Conservation (phyloP, 768 basidiomycete genomes). For the Leccinum uliginosum region DNA sequence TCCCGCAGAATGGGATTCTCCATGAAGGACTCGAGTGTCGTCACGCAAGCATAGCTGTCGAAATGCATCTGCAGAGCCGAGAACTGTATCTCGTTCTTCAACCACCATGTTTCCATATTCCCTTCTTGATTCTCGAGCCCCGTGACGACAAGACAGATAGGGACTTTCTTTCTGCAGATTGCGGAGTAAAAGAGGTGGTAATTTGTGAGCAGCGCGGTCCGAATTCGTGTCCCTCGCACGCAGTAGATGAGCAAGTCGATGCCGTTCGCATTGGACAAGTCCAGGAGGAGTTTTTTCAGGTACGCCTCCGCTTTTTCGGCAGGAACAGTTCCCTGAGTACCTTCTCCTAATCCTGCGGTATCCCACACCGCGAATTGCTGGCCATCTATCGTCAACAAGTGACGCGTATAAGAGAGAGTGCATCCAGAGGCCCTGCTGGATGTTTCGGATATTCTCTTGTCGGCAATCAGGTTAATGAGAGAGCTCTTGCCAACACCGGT, state of each 20-base stretch:
- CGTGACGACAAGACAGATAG: conserved; percentile 35
- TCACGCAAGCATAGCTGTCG: conserved; percentile 36
- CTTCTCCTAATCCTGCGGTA: conserved; percentile 25
- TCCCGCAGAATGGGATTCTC: conserved; percentile 7
- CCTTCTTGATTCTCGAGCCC: conserved; percentile 34
- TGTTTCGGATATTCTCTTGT: conserved; percentile 5
- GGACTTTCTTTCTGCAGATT: conserved; percentile 37
- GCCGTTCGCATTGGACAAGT: conserved; percentile 8
- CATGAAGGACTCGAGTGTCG: conserved; percentile 22
- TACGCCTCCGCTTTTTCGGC: conserved; percentile 23
- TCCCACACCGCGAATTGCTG: conserved; percentile 22
- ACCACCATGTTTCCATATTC: conserved; percentile 31
- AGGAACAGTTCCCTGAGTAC: conserved; percentile 17
- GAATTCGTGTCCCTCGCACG: conserved; percentile 22
- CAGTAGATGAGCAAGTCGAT: conserved; percentile 28
- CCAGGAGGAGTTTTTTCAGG: conserved; percentile 26
- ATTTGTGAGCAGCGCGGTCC: conserved; percentile 26
- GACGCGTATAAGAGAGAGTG: conserved; percentile 7
- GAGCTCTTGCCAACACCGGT: too few relatives aligned
- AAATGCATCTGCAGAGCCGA: conserved; percentile 30
- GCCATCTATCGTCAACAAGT: conserved; percentile 7
- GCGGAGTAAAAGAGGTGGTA: conserved; percentile 37
- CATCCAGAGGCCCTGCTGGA: conserved; percentile 23
- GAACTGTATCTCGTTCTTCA: conserved; percentile 25
- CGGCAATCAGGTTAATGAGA: too few relatives aligned